phyloP scores from a whole-genome alignment of 140 eudicot genomes.

The Cichorium intybus region DNA sequence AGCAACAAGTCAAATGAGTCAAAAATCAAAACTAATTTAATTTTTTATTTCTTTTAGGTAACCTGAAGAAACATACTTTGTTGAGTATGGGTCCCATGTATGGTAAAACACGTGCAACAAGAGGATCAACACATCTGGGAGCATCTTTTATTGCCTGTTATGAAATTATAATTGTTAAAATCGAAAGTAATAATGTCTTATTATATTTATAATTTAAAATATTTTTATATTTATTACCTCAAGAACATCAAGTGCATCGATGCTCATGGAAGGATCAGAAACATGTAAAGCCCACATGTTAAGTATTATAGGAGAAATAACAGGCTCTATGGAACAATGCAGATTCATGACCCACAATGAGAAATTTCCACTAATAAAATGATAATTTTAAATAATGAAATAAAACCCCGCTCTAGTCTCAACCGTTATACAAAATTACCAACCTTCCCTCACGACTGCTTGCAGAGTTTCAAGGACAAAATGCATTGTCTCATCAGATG shows the following conservation, averaged over 20 bases:
- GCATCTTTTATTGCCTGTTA: conserved; percentile 54
- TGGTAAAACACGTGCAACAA: conserved; percentile 59
- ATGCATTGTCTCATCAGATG: conserved; percentile 73
- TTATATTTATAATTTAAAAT: too few species aligned
- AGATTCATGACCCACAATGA: too few species aligned
- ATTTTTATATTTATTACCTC: too few species aligned
- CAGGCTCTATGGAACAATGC: too few species aligned
- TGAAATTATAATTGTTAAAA: too few species aligned
- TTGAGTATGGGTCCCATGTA: conserved; percentile 53
- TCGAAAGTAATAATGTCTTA: too few species aligned
- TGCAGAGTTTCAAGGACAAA: conserved; percentile 66
- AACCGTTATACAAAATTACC: background rate
- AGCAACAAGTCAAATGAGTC: background rate
- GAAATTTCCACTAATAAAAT: too few species aligned
- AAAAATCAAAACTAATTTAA: too few species aligned
- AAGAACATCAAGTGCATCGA: too few species aligned
- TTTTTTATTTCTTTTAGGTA: conserved; percentile 4
- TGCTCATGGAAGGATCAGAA: too few species aligned
- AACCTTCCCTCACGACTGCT: conserved; percentile 56
- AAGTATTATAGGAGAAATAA: too few species aligned
- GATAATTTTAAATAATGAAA: background rate
- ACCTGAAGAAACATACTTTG: conserved; percentile 30
- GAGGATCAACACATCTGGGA: conserved; percentile 64
- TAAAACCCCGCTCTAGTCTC: background rate
- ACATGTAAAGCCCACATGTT: too few species aligned